These are phyloP conservation scores for Paulownia fortunei DNA, from an alignment of 257 asterid species.

Conservation along the genomic window DNA sequence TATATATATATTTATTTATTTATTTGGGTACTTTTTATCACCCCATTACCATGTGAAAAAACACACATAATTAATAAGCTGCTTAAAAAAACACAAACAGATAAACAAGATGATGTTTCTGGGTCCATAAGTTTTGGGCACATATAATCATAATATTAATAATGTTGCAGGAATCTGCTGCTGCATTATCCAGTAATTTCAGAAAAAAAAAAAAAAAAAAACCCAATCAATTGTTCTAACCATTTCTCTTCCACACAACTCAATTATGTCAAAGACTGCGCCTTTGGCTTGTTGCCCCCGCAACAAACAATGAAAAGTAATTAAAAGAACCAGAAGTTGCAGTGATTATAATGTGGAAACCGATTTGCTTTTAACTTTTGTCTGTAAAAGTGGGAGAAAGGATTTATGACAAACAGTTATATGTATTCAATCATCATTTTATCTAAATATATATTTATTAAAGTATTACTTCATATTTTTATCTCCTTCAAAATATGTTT, in stretches of 20 bases:
- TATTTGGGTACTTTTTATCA: not conserved
- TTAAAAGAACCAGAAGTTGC: not conserved
- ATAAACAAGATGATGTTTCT: constrained; percentile 30
- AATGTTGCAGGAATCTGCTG: not conserved
- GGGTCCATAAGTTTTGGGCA: constrained; percentile 21
- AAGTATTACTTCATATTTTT: no score
- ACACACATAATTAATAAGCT: constrained; percentile 8
- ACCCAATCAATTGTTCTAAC: not conserved
- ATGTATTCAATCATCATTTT: no score
- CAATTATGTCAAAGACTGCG: constrained; percentile 36
- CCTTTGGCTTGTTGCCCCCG: constrained; percentile 41
- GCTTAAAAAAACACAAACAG: constrained; percentile 38
- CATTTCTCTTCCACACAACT: constrained; percentile 5
- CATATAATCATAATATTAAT: constrained; percentile 15
- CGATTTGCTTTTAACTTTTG: not conserved
- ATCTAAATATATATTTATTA: no score
- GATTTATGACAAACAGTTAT: not conserved
- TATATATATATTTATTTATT: not conserved
- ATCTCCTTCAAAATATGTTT: not conserved
- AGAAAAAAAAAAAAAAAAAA: not conserved
- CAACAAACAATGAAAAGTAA: constrained; percentile 23
- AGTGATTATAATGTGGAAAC: constrained; percentile 9
- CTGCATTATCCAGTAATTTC: constrained; percentile 16
- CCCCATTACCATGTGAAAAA: constrained; percentile 27
- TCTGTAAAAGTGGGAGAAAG: constrained; percentile 13